phyloP scores from a whole-genome alignment of 2,329 filamentous ascomycete genomes.

The Thielaviopsis cerberus region DNA sequence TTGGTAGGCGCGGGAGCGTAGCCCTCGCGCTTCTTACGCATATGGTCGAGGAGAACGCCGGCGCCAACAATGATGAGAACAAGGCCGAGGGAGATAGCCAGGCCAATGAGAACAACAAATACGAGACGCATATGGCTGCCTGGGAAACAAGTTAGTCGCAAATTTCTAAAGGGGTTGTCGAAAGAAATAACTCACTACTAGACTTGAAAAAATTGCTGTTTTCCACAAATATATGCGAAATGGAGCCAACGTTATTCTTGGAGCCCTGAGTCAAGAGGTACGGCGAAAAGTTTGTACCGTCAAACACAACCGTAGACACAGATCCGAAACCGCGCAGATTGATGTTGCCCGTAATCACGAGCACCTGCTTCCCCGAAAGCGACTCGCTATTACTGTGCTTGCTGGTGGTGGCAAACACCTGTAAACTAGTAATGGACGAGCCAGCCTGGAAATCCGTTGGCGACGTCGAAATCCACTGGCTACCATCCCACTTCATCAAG shows the following conservation, averaged over 20 bases:
- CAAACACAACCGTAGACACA: constrained; percentile 72
- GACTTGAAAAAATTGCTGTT: constrained; percentile 56
- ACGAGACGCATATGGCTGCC: constrained; percentile 48
- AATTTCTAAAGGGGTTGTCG: background rate
- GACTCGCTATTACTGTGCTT: constrained; percentile 46
- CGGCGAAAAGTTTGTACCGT: constrained; percentile 60
- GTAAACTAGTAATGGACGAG: constrained; percentile 59
- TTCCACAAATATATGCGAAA: constrained; percentile 70
- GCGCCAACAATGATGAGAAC: constrained; percentile 61
- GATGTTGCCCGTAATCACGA: constrained; percentile 74
- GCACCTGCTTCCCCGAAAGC: constrained; percentile 46
- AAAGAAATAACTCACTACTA: constrained; percentile 30
- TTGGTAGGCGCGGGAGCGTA: constrained; percentile 60
- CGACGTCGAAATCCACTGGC: constrained; percentile 39
- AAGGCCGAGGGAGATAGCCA: constrained; percentile 59
- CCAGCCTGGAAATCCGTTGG: constrained; percentile 44
- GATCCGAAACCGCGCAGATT: constrained; percentile 57
- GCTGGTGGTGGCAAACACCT: constrained; percentile 55
- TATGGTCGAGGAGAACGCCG: constrained; percentile 56
- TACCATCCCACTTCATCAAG: constrained; percentile 65
- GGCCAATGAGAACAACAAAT: constrained; percentile 61
- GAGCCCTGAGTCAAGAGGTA: constrained; percentile 60
- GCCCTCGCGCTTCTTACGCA: constrained; percentile 59
- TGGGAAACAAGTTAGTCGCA: constrained; percentile 17
- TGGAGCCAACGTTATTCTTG: constrained; percentile 48